Conservation (phyloP, 2,329 filamentous ascomycete species). For the Elsinoe arachidis region DNA sequence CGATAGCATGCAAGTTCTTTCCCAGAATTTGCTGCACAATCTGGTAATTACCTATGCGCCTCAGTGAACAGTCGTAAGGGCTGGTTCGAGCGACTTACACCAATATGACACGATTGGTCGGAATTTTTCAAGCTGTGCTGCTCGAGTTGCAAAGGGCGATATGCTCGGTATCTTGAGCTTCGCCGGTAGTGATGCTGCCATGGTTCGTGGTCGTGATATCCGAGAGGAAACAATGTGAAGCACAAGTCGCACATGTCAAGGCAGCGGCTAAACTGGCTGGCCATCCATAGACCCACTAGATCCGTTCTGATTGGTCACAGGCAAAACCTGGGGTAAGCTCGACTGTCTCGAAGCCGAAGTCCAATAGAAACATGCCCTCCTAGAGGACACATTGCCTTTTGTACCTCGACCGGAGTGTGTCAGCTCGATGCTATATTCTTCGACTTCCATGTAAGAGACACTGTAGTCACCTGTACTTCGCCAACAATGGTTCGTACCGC, state of each 20-base stretch:
- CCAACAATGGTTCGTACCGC: constrained; percentile 15
- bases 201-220: constrained; percentile 31
- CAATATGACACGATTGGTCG: constrained; percentile 91
- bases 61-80: background rate
- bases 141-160: constrained; percentile 73
- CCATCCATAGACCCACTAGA: background rate
- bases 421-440: background rate
- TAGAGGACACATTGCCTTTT: constrained; percentile 18
- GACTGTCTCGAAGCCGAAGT: background rate
- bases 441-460: background rate
- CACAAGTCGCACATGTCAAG: background rate
- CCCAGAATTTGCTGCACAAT: constrained; percentile 85
- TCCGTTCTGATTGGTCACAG: background rate
- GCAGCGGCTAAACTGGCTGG: background rate
- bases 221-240: background rate
- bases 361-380: constrained; percentile 5
- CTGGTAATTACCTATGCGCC: constrained; percentile 67
- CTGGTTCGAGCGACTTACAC: constrained; percentile 53
- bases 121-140: constrained; percentile 70
- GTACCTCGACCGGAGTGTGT: background rate
- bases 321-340: constrained; percentile 12
- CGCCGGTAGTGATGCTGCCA: constrained; percentile 64
- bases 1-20: constrained; percentile 66
- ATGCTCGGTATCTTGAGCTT: constrained; percentile 65
- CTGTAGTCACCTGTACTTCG: background rate